Evolutionary conservation across 2,329 filamentous ascomycete genomes (phyloP), one percentile per base, ranked within the genome.

Genomic region (Aspergillus ustus): DNA sequence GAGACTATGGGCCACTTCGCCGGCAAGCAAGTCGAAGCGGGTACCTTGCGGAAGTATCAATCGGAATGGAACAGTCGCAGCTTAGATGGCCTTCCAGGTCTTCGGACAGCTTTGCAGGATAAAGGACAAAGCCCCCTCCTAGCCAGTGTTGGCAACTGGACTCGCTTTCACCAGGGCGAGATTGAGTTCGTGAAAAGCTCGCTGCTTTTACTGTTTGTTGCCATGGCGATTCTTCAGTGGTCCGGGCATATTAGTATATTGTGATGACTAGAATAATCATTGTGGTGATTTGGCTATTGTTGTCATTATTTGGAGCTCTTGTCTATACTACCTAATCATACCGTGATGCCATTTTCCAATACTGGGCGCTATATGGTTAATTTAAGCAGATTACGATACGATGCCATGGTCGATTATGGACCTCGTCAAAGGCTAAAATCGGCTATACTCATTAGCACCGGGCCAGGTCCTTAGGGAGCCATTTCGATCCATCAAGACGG

Each of bases 1-100:
- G 80, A 83, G 15, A 88, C 84, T 0, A 72, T 90, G 61, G 82
- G 83, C 22, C 75, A 80, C 57, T 87, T 81, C 80, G 80, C 81
- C 1, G 69, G 71, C 43, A 83, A 82, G 65, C 80, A 77, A 68
- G 77, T 82, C 2, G 80, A 83, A 51, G 80, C 79, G 61, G 83
- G 84, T 57, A 76, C 79, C 43, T 71, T 88, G 65, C 75, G 78
- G 8, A 75, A 78, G n/a, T 91, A 89, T 68, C 87, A 87, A 69
- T 78, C 77, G 22, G 71, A 80, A 63, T 84, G 82, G 67, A 91
- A 90, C 67, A 68, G 77, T 2, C 66, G 70, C 51, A 87, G 84
- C 71, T 77, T 89, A 49, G 87, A 89, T 65, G 85, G 85, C 1
- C 74, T 89, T 20, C 84, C 86, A 0, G 87, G 86, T 0, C 70